A percentile compares a stretch with the other conserved stretches of the same genome.
Conservation (phyloP, 257 asterid genomes). For the Cordia subcordata region DNA sequence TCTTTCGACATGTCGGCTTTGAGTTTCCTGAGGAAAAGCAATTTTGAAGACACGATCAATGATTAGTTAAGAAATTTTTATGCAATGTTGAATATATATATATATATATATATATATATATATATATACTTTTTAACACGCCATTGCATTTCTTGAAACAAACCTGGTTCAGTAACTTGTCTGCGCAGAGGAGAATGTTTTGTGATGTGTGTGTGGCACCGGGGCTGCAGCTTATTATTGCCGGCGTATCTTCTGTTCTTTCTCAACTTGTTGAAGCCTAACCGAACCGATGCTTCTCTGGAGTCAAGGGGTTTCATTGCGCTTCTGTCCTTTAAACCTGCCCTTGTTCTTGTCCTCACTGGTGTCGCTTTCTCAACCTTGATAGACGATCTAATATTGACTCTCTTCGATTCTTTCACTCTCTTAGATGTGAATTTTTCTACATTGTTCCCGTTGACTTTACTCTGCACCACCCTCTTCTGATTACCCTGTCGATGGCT, state of each 20-base stretch:
- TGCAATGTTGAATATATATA: no score
- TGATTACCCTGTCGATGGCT: constrained; percentile 7
- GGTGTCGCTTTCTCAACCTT: not conserved
- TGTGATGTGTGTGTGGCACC: constrained; percentile 4
- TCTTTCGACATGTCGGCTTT: not conserved
- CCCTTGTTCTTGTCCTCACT: constrained; percentile 12
- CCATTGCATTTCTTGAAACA: not conserved
- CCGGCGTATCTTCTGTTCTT: constrained; percentile 10
- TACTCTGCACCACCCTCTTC: constrained; percentile 3
- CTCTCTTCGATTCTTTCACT: constrained; percentile 11
- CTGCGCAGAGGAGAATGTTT: constrained; percentile 12
- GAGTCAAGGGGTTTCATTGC: no score
- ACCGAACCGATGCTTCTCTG: constrained; percentile 8
- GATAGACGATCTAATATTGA: not conserved
- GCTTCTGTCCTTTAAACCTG: constrained; percentile 13
- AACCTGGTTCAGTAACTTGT: constrained; percentile 25
- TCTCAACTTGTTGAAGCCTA: constrained; percentile 13
- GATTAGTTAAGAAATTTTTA: no score
- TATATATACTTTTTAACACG: no score
- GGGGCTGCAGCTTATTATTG: constrained; percentile 7
- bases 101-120: no score
- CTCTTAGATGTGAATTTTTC: constrained; percentile 7
- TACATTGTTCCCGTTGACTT: constrained; percentile 4
- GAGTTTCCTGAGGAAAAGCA: not conserved
- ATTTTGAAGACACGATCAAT: not conserved